Conservation (phyloP, 2,329 filamentous ascomycete genomes). For the Sarocladium strictum region DNA sequence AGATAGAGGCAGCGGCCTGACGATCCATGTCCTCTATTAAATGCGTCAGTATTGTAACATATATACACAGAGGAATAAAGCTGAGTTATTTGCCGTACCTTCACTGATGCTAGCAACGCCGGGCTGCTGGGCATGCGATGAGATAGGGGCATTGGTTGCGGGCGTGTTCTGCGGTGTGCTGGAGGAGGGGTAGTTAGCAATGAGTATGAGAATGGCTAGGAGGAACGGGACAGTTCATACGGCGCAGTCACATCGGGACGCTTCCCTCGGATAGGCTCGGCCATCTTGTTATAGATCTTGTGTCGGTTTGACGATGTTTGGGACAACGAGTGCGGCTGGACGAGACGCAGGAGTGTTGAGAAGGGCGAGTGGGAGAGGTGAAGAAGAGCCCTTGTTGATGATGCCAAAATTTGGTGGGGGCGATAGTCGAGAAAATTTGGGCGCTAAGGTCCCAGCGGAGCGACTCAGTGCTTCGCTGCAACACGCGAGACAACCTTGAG, state of each 20-base stretch:
- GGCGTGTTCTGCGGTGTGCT: slow-evolving; percentile 99
- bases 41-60: neutral
- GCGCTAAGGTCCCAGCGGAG: slow-evolving; percentile 12
- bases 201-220: slow-evolving; percentile 14
- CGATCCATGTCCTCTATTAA: slow-evolving; percentile 81
- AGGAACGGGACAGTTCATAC: slow-evolving; percentile 36
- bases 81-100: no score
- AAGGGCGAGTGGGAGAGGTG: slow-evolving; percentile 21
- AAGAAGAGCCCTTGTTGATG: slow-evolving; percentile 23
- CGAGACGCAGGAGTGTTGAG: slow-evolving; percentile 17
- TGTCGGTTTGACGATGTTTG: slow-evolving; percentile 18
- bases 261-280: slow-evolving; percentile 60
- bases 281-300: slow-evolving; percentile 38
- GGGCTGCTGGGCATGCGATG: slow-evolving; percentile 93
- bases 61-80: no score
- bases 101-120: slow-evolving; percentile 94
- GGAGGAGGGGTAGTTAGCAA: slow-evolving; percentile 34
- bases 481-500: neutral
- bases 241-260: slow-evolving; percentile 52
- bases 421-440: slow-evolving; percentile 29
- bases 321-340: slow-evolving; percentile 17
- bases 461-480: neutral
- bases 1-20: slow-evolving; percentile 80
- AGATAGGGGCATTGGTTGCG: slow-evolving; percentile 91
- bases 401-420: slow-evolving; percentile 34